A percentile compares a stretch with the other conserved stretches of the same genome.
Evolutionary conservation across 1,284 basidiomycete species (phyloP).

Genomic region (Leucoagaricus sp.): DNA sequence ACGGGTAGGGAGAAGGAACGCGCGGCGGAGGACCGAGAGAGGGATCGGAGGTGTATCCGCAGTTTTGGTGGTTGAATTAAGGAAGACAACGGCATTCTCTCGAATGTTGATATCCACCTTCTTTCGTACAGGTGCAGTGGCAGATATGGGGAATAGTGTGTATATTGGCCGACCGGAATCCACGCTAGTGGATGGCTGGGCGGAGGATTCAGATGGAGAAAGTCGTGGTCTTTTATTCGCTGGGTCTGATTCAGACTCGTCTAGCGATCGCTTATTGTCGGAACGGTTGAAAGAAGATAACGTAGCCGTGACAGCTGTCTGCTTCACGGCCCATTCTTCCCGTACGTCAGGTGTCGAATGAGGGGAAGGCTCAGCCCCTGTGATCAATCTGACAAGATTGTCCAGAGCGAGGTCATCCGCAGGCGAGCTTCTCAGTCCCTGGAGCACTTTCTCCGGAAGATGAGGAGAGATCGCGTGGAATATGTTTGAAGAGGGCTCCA

Average conservation of each 20-base stretch:
- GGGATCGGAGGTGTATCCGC: conserved; percentile 47
- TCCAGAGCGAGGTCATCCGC: conserved; percentile 24
- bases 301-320: conserved; percentile 6
- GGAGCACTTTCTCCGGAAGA: conserved; percentile 22
- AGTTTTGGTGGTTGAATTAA: conserved; percentile 44
- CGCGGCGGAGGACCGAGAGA: conserved; percentile 47
- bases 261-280: conserved; percentile 4
- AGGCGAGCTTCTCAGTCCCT: conserved; percentile 21
- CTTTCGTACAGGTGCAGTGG: conserved; percentile 68
- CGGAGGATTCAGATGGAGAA: conserved; percentile 8
- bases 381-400: conserved; percentile 26
- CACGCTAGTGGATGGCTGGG: background rate
- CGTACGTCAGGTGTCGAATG: conserved; percentile 19
- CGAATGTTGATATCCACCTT: conserved; percentile 64
- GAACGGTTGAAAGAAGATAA: conserved; percentile 4
- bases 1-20: conserved; percentile 66
- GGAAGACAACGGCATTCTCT: conserved; percentile 47
- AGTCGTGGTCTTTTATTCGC: conserved; percentile 5
- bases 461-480: conserved; percentile 23
- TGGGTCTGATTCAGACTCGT: conserved; percentile 1
- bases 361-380: conserved; percentile 26
- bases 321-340: conserved; percentile 23
- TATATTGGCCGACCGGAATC: conserved; percentile 41
- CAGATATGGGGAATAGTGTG: conserved; percentile 59
- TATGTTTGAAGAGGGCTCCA: conserved; percentile 4